phyloP scores from a whole-genome alignment of 495 filamentous ascomycete genomes.

The Viridothelium virens region DNA sequence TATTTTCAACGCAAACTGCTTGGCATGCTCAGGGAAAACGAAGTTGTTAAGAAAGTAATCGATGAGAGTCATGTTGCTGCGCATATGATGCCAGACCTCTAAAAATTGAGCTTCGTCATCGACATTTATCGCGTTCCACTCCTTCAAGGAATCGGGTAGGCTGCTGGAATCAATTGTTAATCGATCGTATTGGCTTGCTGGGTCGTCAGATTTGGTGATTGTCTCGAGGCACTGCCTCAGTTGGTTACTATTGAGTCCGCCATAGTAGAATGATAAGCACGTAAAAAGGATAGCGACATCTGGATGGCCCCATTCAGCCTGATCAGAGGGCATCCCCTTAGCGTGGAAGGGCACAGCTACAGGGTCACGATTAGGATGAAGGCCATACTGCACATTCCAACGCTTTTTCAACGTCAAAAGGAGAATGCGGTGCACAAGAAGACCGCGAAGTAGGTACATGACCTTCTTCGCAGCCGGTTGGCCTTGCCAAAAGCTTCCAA shows the following conservation, averaged over 20 bases:
- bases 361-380: slow-evolving; percentile 39
- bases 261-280: slow-evolving; percentile 60
- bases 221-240: slow-evolving; percentile 37
- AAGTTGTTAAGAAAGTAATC: slow-evolving; percentile 56
- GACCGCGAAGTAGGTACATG: slow-evolving; percentile 51
- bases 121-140: slow-evolving; percentile 53
- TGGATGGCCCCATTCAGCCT: slow-evolving; percentile 69
- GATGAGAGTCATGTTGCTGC: slow-evolving; percentile 44
- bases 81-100: slow-evolving; percentile 47
- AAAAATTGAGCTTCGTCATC: slow-evolving; percentile 41
- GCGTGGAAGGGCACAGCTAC: slow-evolving; percentile 65
- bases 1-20: slow-evolving; percentile 56
- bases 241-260: slow-evolving; percentile 49
- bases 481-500: slow-evolving; percentile 30
- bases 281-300: slow-evolving; percentile 66
- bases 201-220: slow-evolving; percentile 46
- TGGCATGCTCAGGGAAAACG: slow-evolving; percentile 60
- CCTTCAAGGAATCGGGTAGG: slow-evolving; percentile 41
- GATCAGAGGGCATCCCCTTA: slow-evolving; percentile 56
- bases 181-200: slow-evolving; percentile 49
- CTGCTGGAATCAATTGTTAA: slow-evolving; percentile 33
- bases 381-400: slow-evolving; percentile 62
- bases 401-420: slow-evolving; percentile 53
- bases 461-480: slow-evolving; percentile 27
- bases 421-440: slow-evolving; percentile 52